Evolutionary conservation across 306 rosid species (phyloP).

Genomic region (Inga oerstediana): DNA sequence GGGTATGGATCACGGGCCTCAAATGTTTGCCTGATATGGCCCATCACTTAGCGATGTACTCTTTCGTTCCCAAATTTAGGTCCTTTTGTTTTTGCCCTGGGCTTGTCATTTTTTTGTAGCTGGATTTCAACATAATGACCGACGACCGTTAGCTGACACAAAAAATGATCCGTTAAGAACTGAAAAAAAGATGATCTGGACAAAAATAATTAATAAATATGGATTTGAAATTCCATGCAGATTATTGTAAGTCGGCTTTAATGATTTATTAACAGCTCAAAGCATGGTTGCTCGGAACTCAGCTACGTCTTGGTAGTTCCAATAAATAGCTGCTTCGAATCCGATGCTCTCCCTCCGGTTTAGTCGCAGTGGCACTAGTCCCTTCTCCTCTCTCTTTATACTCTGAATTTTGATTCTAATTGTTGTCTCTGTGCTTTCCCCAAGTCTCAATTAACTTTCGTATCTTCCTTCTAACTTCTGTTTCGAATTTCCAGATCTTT

Average conservation of each 20-base stretch:
- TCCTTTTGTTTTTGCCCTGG: neutral
- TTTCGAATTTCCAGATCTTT: constrained; percentile 1
- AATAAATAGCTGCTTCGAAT: neutral
- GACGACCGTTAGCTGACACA: neutral
- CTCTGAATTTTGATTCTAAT: neutral
- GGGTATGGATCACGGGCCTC: neutral
- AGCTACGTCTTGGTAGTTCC: neutral
- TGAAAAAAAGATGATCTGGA: too few relatives aligned
- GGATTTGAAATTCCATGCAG: neutral
- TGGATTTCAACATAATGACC: neutral
- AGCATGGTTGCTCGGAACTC: neutral
- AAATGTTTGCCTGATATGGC: too few relatives aligned
- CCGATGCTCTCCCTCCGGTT: neutral
- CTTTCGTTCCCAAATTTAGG: neutral
- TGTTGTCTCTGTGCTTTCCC: neutral
- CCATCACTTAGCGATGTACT: neutral
- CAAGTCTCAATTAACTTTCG: neutral
- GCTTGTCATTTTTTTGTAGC: neutral
- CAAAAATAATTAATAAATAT: too few relatives aligned
- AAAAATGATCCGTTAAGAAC: neutral
- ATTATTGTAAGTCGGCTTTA: neutral
- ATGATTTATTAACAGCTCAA: neutral
- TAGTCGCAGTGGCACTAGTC: neutral
- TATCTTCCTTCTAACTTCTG: neutral
- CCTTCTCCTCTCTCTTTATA: neutral